Evolutionary conservation across 257 asterid genomes (phyloP), one percentile per base, ranked within the genome.

Genomic region (Echium plantagineum): DNA sequence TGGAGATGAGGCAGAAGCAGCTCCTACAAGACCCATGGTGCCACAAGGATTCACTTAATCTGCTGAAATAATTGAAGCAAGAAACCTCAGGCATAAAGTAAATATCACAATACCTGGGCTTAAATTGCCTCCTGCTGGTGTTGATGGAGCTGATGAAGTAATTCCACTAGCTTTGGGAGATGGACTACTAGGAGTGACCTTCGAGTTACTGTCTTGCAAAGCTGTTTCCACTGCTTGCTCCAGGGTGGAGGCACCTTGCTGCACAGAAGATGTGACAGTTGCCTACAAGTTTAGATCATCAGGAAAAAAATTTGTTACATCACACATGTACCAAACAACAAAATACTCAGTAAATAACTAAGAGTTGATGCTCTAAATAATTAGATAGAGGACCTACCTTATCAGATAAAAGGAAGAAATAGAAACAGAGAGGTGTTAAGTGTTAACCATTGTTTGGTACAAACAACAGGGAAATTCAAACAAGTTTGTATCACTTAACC

Each of bases 151-250:
- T 71, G 95, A 68, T 72, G 78, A 63, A 81, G 78, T 73, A 67
- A 72, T 73, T 47, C 76, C 64, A 35, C 80, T 72, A 62, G 69
- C 83, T 80, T 82, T 88, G 65, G 90, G 81, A 68, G 87, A 86
- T 63, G 95, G 87, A 68, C 93, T 82, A 73, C 82, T 86, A 30
- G 85, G 71, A 77, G 76, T 75, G 57, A 72, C 72, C 69, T 91
- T 95, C 20, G 83, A 60, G 64, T 62, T 74, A 60, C 69, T 67
- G 63, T 88, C 98, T 81, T 76, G 94, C 21, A 77, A 68, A 72
- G 72, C 73, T 65, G 78, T 62, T 67, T 83, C 98, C 63, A 79
- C 98, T 20, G 68, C 78, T 68, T 66, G 87, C 66, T 85, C 95
- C 21, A 31, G 85, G 65, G 73, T 58, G 59, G 83, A 58, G 75